Base-by-base conservation (phyloP, 768 basidiomycete genomes). In the Chlorophyllum brunneum region DNA sequence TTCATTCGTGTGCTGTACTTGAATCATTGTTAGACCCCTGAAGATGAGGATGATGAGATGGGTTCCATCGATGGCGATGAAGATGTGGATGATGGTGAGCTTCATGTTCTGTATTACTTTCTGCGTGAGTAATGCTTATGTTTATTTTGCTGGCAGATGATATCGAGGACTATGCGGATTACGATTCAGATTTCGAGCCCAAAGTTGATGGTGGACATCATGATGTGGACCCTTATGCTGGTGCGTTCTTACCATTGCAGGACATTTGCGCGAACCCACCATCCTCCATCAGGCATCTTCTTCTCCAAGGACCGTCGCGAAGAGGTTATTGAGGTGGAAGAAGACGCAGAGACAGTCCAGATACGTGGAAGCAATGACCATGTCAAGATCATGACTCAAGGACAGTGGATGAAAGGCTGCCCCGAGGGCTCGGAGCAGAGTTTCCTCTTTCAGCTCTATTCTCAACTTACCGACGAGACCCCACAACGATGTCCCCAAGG, bases 401-500 rank as follows among this genome's bases (percentile, higher is more conserved):
- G 90, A 23, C 85, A 94, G 63, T 97, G 92, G 92, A 97, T 97
- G 94, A 91, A 89, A 65, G 94, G 94, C 16, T 97, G 94, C 67
- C 93, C 94, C 0, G 93, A 95, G 66, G 91, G 89, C 46, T 84
- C 86, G 61, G 93, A 97, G 66, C 93, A 97, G 63, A 82, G 82
- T 54, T 88, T 88, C 69, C 73, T 97, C 46, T 97, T 97, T 69
- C 79, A 83, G 57, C 78, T 93, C 26, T 95, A 93, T 66, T 79
- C 83, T 41, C 78, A 87, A 57, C 75, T 95, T 46, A 79, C 76
- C 58, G 51, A 53, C 15, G 77, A 79, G 46, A 82, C 81, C 1
- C 64, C 71, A 51, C 85, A 85, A 60, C 64, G 68, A 4, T 97
- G 93, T 67, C 86, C 93, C 24, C 77, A 85, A 56, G 78, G 79